Percentiles rank a stretch among this genome's conserved stretches.
phyloP scores from a whole-genome alignment of 179 eudicot species.

The Vitellaria paradoxa region DNA sequence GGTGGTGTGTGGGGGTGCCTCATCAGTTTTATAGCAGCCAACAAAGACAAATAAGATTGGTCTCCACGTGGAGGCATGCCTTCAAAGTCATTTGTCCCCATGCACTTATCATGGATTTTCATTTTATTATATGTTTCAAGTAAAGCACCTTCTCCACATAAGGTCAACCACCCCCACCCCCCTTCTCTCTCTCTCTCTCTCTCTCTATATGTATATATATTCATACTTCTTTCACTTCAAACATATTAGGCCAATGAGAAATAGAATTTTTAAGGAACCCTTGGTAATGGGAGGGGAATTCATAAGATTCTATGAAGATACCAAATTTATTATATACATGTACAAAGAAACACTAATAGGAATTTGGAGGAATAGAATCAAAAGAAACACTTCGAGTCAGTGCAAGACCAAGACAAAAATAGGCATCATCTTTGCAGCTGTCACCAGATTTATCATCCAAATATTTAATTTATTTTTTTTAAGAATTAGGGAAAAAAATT shows the following conservation, averaged over 20 bases:
- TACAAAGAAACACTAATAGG: neutral
- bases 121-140: constrained; percentile 14
- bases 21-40: constrained; percentile 8
- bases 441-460: neutral
- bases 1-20: neutral
- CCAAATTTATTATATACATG: neutral
- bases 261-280: constrained; percentile 3
- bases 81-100: neutral
- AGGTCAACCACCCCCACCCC: neutral
- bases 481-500: neutral
- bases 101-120: constrained; percentile 4
- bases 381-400: constrained; percentile 12
- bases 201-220: neutral
- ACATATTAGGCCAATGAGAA: constrained; percentile 8
- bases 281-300: constrained; percentile 20
- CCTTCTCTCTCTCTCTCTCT: constrained; percentile 6
- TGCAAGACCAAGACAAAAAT: constrained; percentile 9
- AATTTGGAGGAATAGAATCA: constrained; percentile 10
- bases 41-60: constrained; percentile 2
- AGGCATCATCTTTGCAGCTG: constrained; percentile 14
- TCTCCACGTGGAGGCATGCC: constrained; percentile 18
- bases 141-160: neutral
- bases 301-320: constrained; percentile 23
- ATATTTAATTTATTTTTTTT: neutral
- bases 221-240: neutral